Evolutionary conservation across 2,329 filamentous ascomycete genomes (phyloP).

Genomic region (Fusarium albosuccineum): DNA sequence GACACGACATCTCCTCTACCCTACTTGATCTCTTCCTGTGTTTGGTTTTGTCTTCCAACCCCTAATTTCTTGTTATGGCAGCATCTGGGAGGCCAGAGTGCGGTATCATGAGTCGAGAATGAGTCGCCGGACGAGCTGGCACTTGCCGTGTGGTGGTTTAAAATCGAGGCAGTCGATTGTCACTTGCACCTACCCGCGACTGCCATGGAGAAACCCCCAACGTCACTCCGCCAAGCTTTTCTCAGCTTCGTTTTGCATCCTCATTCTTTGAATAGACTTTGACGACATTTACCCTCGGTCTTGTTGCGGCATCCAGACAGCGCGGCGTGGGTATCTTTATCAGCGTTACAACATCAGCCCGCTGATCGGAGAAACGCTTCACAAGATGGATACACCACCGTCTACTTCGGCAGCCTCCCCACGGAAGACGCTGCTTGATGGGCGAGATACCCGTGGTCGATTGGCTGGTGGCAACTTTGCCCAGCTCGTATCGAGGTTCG

Average conservation of each 20-base stretch:
- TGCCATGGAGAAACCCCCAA: not conserved
- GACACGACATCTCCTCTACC: conserved; percentile 3
- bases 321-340: conserved; percentile 8
- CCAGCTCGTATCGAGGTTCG: conserved; percentile 54
- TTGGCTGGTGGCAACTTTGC: conserved; percentile 41
- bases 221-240: not conserved
- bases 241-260: conserved; percentile 10
- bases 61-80: not conserved
- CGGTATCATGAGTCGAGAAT: too few species aligned
- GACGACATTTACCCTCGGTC: conserved; percentile 25
- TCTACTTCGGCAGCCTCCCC: conserved; percentile 17
- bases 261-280: conserved; percentile 37
- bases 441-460: conserved; percentile 13
- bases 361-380: not conserved
- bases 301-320: conserved; percentile 14
- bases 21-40: not conserved
- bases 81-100: not conserved
- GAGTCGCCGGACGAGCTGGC: not conserved
- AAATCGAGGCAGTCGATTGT: too few species aligned
- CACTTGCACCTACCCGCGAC: too few species aligned
- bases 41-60: not conserved
- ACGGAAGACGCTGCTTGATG: conserved; percentile 20
- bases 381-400: conserved; percentile 31
- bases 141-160: not conserved
- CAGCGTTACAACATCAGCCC: conserved; percentile 1